phyloP scores from a whole-genome alignment of 176 grass and related monocot genomes.

The Musa schizocarpa region DNA sequence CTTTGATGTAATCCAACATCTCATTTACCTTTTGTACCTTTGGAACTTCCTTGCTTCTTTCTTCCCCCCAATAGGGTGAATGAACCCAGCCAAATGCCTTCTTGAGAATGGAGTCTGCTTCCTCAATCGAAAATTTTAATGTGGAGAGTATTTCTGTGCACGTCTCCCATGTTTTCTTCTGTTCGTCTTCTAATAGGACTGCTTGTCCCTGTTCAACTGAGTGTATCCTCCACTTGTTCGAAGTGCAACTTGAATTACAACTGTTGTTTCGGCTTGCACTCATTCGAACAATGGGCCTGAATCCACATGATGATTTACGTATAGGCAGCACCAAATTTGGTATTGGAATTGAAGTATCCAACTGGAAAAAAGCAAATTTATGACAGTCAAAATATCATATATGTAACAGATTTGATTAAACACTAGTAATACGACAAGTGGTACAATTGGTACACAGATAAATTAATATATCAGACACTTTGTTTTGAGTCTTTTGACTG shows the following conservation, averaged over 20 bases:
- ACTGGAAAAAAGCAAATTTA: not conserved
- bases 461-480: not conserved
- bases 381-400: not conserved
- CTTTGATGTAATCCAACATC: conserved; percentile 48
- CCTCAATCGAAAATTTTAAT: conserved; percentile 48
- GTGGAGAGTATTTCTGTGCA: conserved; percentile 40
- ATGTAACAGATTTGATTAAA: not conserved
- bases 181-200: conserved; percentile 25
- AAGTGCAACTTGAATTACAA: not conserved
- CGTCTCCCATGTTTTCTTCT: conserved; percentile 57
- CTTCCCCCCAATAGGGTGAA: conserved; percentile 82
- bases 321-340: not conserved
- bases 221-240: conserved; percentile 12
- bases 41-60: conserved; percentile 51
- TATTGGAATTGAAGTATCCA: not conserved
- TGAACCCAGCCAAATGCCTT: conserved; percentile 88
- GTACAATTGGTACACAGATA: not conserved
- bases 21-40: conserved; percentile 27
- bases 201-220: conserved; percentile 41
- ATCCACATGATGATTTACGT: not conserved
- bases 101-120: conserved; percentile 50
- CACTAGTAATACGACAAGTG: not conserved
- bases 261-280: not conserved
- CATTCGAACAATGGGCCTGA: not conserved
- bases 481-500: not conserved